Percentiles rank a stretch among this genome's conserved stretches.
Evolutionary conservation across 2,329 filamentous ascomycete genomes (phyloP).

Genomic region (Penicillium sp.): DNA sequence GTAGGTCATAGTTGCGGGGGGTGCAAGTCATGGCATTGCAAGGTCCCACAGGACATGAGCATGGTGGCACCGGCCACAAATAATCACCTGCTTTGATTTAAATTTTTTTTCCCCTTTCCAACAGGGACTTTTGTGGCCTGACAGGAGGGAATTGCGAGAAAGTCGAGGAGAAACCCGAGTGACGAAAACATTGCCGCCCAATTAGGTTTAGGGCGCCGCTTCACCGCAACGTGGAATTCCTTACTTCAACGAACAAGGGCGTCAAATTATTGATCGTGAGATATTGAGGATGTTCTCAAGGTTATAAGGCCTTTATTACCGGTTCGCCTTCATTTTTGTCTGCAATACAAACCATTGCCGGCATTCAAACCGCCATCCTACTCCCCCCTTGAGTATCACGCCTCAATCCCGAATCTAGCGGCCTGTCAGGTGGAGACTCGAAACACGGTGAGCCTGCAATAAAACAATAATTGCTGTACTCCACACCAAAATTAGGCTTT

Average conservation of each 20-base stretch:
- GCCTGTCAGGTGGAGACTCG: conserved; percentile 7
- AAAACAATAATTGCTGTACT: not conserved
- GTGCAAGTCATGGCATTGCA: conserved; percentile 50
- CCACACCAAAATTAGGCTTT: not conserved
- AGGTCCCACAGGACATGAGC: conserved; percentile 28
- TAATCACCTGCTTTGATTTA: not conserved
- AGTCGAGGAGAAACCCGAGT: conserved; percentile 15
- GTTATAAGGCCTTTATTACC: not conserved
- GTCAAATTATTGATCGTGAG: not conserved
- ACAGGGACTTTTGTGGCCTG: conserved; percentile 16
- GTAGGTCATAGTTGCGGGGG: conserved; percentile 48
- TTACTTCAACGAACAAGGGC: conserved; percentile 6
- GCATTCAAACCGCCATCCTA: not conserved
- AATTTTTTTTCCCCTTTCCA: not conserved
- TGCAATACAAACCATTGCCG: not conserved
- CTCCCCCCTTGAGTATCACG: not conserved
- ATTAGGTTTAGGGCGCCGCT: conserved; percentile 28
- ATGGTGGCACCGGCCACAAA: conserved; percentile 32
- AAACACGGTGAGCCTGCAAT: conserved; percentile 6
- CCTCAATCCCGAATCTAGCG: conserved; percentile 1
- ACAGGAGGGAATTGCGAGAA: conserved; percentile 1
- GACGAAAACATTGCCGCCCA: conserved; percentile 28
- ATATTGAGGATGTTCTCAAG: not conserved
- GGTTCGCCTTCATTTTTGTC: not conserved
- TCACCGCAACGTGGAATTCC: conserved; percentile 26